Percentiles rank a stretch among this genome's conserved stretches.
Conservation (phyloP, 164 flowering plant species). For the Brasenia schreberi region DNA sequence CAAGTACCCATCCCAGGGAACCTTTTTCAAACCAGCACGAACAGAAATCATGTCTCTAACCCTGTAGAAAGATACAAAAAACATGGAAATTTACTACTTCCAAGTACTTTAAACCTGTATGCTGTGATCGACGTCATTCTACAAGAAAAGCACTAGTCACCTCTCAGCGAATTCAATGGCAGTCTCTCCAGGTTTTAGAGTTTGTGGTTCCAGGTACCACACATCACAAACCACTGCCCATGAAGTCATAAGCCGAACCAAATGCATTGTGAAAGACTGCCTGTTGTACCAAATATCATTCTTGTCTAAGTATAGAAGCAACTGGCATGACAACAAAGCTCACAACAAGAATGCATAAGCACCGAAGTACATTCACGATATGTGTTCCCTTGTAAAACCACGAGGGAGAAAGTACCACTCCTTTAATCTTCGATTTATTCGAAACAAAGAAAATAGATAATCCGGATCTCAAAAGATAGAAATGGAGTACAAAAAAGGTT, state of each 20-base stretch:
- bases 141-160: constrained; percentile 14
- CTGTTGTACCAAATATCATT: constrained; percentile 19
- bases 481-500: no score
- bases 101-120: neutral
- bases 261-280: constrained; percentile 89
- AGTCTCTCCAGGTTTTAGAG: constrained; percentile 73
- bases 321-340: neutral
- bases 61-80: constrained; percentile 29
- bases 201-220: constrained; percentile 98
- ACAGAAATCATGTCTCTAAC: constrained; percentile 79
- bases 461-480: no score
- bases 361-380: no score
- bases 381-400: no score
- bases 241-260: constrained; percentile 94
- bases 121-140: neutral
- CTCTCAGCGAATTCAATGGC: constrained; percentile 93
- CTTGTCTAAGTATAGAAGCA: no score
- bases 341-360: no score
- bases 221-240: constrained; percentile 99
- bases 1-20: constrained; percentile 98
- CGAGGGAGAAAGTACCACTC: no score
- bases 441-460: no score
- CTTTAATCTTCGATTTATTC: no score
- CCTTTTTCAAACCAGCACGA: constrained; percentile 89
- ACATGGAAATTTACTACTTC: neutral